phyloP scores from a whole-genome alignment of 192 early-diverging fungal species.

The Lobosporangium transversale region DNA sequence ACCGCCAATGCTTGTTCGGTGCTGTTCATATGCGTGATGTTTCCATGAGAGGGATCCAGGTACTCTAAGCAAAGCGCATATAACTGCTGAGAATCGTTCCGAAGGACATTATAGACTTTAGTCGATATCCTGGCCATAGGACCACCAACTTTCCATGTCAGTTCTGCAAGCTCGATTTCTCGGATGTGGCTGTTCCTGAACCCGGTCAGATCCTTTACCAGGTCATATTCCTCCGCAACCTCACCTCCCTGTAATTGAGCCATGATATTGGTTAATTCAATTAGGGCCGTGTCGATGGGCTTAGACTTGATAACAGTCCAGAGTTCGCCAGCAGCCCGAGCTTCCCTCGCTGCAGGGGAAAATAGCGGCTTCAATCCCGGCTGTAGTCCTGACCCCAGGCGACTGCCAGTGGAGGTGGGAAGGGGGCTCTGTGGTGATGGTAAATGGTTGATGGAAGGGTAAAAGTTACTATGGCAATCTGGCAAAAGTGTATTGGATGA shows the following conservation, averaged over 20 bases:
- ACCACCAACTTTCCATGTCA: constrained; percentile 34
- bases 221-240: constrained; percentile 45
- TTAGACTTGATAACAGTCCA: constrained; percentile 49
- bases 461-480: neutral
- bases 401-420: constrained; percentile 14
- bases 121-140: constrained; percentile 41
- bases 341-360: no score
- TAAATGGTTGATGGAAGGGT: neutral
- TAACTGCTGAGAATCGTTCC: constrained; percentile 42
- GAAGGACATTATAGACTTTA: constrained; percentile 51
- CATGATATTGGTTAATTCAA: constrained; percentile 53
- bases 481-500: constrained; percentile 1
- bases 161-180: constrained; percentile 41
- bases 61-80: constrained; percentile 50
- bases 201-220: constrained; percentile 45
- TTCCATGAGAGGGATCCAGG: constrained; percentile 22
- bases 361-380: no score
- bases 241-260: constrained; percentile 43
- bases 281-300: constrained; percentile 49
- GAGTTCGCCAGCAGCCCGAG: constrained; percentile 23
- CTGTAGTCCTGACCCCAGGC: neutral
- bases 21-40: constrained; percentile 51
- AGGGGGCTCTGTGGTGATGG: neutral
- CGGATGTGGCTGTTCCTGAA: constrained; percentile 52
- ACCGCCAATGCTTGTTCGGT: constrained; percentile 12